Percentiles rank a stretch among this genome's conserved stretches.
phyloP scores from a whole-genome alignment of 208 protist genomes.

The Leishmania braziliensis region DNA sequence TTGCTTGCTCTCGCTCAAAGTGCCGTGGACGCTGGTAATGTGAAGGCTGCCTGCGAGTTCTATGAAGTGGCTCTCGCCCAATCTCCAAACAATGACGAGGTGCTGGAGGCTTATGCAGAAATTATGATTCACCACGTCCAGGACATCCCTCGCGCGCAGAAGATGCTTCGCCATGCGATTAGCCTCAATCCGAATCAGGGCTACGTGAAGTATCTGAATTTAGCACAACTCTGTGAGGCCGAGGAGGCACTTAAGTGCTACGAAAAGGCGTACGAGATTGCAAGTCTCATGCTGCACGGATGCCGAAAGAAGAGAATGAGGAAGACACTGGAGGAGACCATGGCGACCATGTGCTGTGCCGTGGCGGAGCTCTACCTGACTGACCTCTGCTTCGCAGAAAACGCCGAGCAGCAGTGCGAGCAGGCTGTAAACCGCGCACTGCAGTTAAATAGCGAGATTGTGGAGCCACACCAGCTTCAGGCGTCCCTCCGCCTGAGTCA shows the following conservation, averaged over 20 bases:
- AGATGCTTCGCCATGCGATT: conserved; percentile 89
- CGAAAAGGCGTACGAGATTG: conserved; percentile 74
- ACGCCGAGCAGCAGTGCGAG: conserved; percentile 88
- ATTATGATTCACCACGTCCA: conserved; percentile 87
- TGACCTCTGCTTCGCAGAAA: conserved; percentile 84
- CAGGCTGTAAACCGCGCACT: conserved; percentile 56
- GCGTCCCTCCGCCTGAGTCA: conserved; percentile 87
- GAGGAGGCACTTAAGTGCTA: conserved; percentile 84
- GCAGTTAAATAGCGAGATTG: conserved; percentile 43
- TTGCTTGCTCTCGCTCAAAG: conserved; percentile 82
- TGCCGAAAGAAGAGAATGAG: conserved; percentile 62
- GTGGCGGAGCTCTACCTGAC: conserved; percentile 91
- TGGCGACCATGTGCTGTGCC: conserved; percentile 87
- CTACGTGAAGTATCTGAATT: conserved; percentile 91
- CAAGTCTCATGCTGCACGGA: conserved; percentile 47
- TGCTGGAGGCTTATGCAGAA: conserved; percentile 92
- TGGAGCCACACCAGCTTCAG: conserved; percentile 87
- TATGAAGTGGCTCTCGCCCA: conserved; percentile 78
- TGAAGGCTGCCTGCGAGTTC: conserved; percentile 84
- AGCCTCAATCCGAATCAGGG: conserved; percentile 76
- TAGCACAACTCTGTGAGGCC: conserved; percentile 85
- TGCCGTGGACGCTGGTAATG: conserved; percentile 83
- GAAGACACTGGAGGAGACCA: conserved; percentile 65
- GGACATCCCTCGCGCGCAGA: conserved; percentile 69
- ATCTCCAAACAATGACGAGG: conserved; percentile 84